Percentiles rank a stretch among this genome's conserved stretches.
These are phyloP conservation scores for Zopfia rhizophila DNA, from an alignment of 2,329 filamentous ascomycete genomes.

Conservation along the genomic window DNA sequence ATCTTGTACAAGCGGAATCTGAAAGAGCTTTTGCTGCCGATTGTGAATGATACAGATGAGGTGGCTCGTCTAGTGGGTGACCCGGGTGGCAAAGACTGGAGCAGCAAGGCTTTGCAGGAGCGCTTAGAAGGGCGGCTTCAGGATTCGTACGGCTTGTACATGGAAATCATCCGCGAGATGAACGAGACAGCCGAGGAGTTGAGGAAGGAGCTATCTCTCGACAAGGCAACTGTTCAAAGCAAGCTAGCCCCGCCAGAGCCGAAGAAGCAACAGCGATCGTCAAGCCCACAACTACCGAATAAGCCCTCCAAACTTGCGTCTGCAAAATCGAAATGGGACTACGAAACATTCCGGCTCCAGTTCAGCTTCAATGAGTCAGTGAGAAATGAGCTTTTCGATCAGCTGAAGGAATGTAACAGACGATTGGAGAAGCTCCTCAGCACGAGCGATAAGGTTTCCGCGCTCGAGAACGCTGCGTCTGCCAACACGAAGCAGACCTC, in stretches of 20 bases:
- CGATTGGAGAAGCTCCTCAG: conserved; percentile 31
- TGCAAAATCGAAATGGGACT: conserved; percentile 21
- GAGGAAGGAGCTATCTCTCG: conserved; percentile 26
- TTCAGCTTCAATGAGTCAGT: conserved; percentile 27
- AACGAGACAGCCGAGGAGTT: conserved; percentile 24
- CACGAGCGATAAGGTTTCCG: conserved; percentile 26
- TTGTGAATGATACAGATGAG: conserved; percentile 18
- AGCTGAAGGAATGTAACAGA: conserved; percentile 30
- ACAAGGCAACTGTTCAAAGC: conserved; percentile 21
- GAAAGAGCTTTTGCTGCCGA: conserved; percentile 24
- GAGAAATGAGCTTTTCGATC: conserved; percentile 24
- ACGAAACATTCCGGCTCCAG: conserved; percentile 26
- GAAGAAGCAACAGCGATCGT: conserved; percentile 5
- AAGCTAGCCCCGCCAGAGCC: conserved; percentile 11
- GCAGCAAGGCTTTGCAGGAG: conserved; percentile 12
- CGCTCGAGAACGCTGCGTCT: conserved; percentile 14
- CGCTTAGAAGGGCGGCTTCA: conserved; percentile 22
- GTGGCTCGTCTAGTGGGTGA: conserved; percentile 19
- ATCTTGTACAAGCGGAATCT: conserved; percentile 27
- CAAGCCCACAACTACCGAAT: conserved; percentile 4
- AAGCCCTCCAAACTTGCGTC: conserved; percentile 11
- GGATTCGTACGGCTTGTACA: conserved; percentile 28
- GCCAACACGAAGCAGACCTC: conserved; percentile 15
- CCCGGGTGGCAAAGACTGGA: conserved; percentile 19
- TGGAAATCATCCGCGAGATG: conserved; percentile 26